These are phyloP conservation scores for Tetraselmis chui DNA, from an alignment of 139 green algal species.

Conservation along the genomic window DNA sequence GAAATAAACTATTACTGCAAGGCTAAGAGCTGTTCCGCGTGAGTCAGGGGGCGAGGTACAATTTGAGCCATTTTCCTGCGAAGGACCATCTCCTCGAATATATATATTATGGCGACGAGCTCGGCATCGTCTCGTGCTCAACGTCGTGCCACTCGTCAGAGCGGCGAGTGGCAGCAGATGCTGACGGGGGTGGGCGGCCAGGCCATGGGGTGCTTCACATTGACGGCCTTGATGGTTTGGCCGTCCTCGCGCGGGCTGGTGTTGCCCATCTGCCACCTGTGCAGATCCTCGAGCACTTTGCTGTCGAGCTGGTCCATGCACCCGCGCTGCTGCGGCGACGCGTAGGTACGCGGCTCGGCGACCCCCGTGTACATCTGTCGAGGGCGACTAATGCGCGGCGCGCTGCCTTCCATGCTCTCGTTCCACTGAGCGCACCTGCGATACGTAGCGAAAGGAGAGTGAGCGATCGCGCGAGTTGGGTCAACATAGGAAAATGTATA, in stretches of 20 bases:
- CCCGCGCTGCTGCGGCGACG: not conserved
- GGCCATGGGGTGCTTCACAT: not conserved
- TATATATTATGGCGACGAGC: too few species aligned
- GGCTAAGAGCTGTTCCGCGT: too few species aligned
- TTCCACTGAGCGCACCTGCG: conserved; percentile 53
- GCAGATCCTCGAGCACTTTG: not conserved
- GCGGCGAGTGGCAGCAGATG: not conserved
- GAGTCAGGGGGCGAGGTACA: too few species aligned
- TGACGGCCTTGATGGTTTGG: not conserved
- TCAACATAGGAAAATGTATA: too few species aligned
- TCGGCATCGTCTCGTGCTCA: too few species aligned
- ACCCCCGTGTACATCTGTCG: conserved; percentile 40
- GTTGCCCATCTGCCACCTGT: not conserved
- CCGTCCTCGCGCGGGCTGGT: too few species aligned
- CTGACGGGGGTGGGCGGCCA: not conserved
- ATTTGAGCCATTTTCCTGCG: too few species aligned
- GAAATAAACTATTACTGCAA: too few species aligned
- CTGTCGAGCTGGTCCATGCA: not conserved
- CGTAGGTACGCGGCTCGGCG: not conserved
- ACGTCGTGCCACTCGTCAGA: too few species aligned
- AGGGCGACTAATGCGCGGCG: conserved; percentile 44
- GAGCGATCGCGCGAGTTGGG: too few species aligned
- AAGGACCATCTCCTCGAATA: too few species aligned
- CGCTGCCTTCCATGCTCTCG: conserved; percentile 50
- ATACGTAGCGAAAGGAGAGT: too few species aligned